A percentile compares a stretch with the other conserved stretches of the same genome.
Evolutionary conservation across 176 grass and related monocot species (phyloP).

Genomic region (Musa itinerans): DNA sequence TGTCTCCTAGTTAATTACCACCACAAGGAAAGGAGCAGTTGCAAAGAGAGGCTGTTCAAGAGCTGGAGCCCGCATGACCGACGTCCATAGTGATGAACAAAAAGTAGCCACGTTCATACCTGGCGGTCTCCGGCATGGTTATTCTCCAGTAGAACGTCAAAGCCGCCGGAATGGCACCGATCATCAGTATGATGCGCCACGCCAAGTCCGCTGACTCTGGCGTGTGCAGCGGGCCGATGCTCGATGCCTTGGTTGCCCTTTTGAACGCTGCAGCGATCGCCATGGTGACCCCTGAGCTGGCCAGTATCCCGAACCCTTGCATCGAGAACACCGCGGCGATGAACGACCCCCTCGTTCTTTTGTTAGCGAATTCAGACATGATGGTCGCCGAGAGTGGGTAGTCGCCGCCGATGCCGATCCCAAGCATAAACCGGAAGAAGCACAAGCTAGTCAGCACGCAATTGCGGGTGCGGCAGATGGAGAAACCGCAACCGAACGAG

Average conservation of each 20-base stretch:
- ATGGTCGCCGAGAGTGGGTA: conserved; percentile 80
- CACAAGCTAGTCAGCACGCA: conserved; percentile 62
- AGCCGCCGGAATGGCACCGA: conserved; percentile 27
- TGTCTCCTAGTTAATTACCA: neutral
- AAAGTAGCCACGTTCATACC: conserved; percentile 7
- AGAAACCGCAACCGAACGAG: conserved; percentile 54
- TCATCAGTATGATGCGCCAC: conserved; percentile 39
- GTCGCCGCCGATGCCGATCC: conserved; percentile 69
- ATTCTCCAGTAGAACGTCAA: conserved; percentile 39
- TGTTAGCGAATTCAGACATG: conserved; percentile 84
- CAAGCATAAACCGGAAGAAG: conserved; percentile 68
- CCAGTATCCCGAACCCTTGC: conserved; percentile 78
- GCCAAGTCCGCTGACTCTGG: conserved; percentile 25
- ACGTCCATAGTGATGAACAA: neutral
- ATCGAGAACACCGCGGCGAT: conserved; percentile 85
- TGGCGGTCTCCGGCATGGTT: conserved; percentile 36
- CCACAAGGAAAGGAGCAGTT: neutral
- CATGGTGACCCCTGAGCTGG: conserved; percentile 63
- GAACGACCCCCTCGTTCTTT: conserved; percentile 46
- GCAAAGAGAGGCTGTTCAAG: neutral
- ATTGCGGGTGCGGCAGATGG: conserved; percentile 50
- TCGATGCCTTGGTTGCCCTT: conserved; percentile 4
- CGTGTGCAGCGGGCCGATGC: conserved; percentile 2
- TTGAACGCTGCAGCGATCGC: conserved; percentile 45
- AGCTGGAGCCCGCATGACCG: neutral